phyloP scores from a whole-genome alignment of 2,329 filamentous ascomycete species.

The Emergomyces orientalis region DNA sequence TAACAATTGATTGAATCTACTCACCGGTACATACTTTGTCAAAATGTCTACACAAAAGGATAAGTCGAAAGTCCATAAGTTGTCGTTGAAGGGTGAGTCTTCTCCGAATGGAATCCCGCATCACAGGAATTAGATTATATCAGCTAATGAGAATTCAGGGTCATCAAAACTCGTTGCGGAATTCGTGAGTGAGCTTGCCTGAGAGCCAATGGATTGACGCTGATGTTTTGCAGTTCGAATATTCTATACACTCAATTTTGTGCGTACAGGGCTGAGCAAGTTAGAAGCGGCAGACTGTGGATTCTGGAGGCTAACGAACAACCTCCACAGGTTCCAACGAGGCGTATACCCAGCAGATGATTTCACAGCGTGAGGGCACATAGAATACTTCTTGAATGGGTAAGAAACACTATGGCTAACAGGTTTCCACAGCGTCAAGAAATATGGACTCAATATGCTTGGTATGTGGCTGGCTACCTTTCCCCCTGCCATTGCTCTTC shows the following conservation, averaged over 20 bases:
- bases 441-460: slow-evolving; percentile 98
- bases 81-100: slow-evolving; percentile 55
- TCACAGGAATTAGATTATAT: neutral
- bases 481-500: neutral
- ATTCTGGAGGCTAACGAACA: neutral
- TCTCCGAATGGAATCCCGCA: neutral
- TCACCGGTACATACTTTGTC: slow-evolving; percentile 4
- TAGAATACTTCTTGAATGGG: neutral
- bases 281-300: neutral
- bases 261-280: slow-evolving; percentile 37
- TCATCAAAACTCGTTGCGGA: slow-evolving; percentile 84
- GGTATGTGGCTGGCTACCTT: slow-evolving; percentile 38
- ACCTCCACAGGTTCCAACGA: slow-evolving; percentile 63
- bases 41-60: slow-evolving; percentile 44
- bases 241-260: slow-evolving; percentile 95
- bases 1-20: neutral
- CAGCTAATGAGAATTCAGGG: slow-evolving; percentile 33
- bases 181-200: slow-evolving; percentile 58
- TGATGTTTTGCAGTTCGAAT: slow-evolving; percentile 58
- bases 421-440: slow-evolving; percentile 59
- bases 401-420: slow-evolving; percentile 9
- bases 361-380: slow-evolving; percentile 66
- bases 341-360: slow-evolving; percentile 85
- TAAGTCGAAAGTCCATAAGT: slow-evolving; percentile 88
- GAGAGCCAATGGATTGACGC: neutral